phyloP scores from a whole-genome alignment of 2,329 filamentous ascomycete species.

The Fusarium dlaminii region DNA sequence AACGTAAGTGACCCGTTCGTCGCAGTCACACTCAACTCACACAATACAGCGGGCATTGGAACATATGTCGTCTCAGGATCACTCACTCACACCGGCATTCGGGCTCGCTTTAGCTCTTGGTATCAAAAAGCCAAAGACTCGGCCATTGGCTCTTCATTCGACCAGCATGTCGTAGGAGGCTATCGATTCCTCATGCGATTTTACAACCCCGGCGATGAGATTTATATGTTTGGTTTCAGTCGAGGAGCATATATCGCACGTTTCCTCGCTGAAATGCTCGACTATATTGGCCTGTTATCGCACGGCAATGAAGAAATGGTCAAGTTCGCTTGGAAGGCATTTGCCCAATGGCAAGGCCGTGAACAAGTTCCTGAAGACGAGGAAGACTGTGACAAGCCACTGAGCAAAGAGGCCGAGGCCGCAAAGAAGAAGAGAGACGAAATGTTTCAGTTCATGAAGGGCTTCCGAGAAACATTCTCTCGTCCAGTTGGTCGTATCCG shows the following conservation, averaged over 20 bases:
- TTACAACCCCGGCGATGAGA: slow-evolving; percentile 70
- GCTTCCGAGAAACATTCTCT: slow-evolving; percentile 83
- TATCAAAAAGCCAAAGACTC: slow-evolving; percentile 80
- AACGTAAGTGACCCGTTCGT: slow-evolving; percentile 56
- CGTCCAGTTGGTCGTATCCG: slow-evolving; percentile 77
- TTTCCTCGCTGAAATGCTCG: slow-evolving; percentile 84
- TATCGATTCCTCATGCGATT: slow-evolving; percentile 83
- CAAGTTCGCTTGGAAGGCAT: slow-evolving; percentile 84
- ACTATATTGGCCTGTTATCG: slow-evolving; percentile 80
- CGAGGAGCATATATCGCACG: slow-evolving; percentile 78
- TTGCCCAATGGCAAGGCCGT: slow-evolving; percentile 76
- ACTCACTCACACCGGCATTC: slow-evolving; percentile 64
- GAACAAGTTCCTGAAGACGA: slow-evolving; percentile 54
- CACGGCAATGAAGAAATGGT: slow-evolving; percentile 89
- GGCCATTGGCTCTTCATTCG: slow-evolving; percentile 81
- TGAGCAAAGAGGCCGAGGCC: slow-evolving; percentile 50
- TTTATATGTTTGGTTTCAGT: slow-evolving; percentile 80
- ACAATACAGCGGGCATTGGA: slow-evolving; percentile 70
- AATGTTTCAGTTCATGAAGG: slow-evolving; percentile 79
- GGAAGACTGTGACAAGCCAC: slow-evolving; percentile 27
- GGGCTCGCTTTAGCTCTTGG: slow-evolving; percentile 70
- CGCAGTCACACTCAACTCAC: background rate
- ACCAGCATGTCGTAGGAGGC: slow-evolving; percentile 83
- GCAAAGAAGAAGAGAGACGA: slow-evolving; percentile 55
- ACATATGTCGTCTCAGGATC: slow-evolving; percentile 74